Percentiles rank a stretch among this genome's conserved stretches.
Conservation (phyloP, 2,329 filamentous ascomycete genomes). For the Pleurostoma richardsiae region DNA sequence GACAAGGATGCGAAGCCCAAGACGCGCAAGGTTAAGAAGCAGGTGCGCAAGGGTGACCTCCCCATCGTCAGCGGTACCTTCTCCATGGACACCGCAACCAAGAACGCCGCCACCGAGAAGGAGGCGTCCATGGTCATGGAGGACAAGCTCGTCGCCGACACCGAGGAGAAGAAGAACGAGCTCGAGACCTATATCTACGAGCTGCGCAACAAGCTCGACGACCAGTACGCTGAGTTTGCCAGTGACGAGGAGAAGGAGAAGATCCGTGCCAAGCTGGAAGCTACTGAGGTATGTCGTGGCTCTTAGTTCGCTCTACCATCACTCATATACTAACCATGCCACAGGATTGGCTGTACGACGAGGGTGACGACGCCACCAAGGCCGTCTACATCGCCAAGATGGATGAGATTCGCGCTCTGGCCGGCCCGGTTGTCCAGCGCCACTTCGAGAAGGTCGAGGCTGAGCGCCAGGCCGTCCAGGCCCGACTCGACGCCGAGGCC, state of each 20-base stretch:
- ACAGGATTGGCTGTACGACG: constrained; percentile 98
- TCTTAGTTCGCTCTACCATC: constrained; percentile 12
- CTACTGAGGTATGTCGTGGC: constrained; percentile 67
- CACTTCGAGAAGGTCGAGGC: constrained; percentile 92
- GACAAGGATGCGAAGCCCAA: constrained; percentile 67
- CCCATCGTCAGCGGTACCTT: constrained; percentile 80
- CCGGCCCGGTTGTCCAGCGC: constrained; percentile 87
- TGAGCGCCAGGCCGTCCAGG: constrained; percentile 74
- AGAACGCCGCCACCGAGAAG: constrained; percentile 68
- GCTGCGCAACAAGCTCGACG: constrained; percentile 87
- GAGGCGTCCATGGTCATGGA: constrained; percentile 93
- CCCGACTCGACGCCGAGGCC: constrained; percentile 72
- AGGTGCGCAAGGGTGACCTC: constrained; percentile 94
- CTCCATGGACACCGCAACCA: constrained; percentile 66
- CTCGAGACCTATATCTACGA: constrained; percentile 98
- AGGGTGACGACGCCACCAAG: constrained; percentile 92
- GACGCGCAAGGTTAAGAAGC: constrained; percentile 98
- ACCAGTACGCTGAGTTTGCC: constrained; percentile 82
- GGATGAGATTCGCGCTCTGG: constrained; percentile 87
- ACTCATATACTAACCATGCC: constrained; percentile 14
- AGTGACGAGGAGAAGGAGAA: constrained; percentile 89
- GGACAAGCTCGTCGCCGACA: constrained; percentile 97
- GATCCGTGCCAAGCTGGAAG: constrained; percentile 76
- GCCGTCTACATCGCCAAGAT: constrained; percentile 91
- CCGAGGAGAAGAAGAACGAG: constrained; percentile 99